phyloP scores from a whole-genome alignment of 345 rosid species.

The Camelina neglecta region DNA sequence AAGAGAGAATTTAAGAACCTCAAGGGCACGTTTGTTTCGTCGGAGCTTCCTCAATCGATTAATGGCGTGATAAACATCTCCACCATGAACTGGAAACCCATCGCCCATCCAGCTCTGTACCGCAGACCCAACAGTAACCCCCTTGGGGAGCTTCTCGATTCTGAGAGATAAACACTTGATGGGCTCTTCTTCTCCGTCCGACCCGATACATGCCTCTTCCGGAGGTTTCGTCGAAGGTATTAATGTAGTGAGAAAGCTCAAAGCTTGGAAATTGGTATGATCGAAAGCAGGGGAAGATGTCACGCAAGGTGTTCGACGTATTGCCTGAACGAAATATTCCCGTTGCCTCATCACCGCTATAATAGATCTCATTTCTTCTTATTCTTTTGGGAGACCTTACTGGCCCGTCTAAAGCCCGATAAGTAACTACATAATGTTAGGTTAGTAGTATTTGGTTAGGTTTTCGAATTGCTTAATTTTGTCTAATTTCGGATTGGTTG shows the following conservation, averaged over 20 bases:
- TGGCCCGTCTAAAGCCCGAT: conserved; percentile 26
- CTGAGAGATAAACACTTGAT: conserved; percentile 67
- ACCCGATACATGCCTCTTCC: conserved; percentile 13
- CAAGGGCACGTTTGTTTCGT: conserved; percentile 72
- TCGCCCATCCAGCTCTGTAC: conserved; percentile 90
- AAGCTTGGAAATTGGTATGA: conserved; percentile 20
- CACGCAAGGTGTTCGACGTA: conserved; percentile 56
- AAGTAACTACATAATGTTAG: background rate
- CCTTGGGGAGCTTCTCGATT: conserved; percentile 70
- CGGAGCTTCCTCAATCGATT: conserved; percentile 79
- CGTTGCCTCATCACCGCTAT: conserved; percentile 42
- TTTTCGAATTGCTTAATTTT: no score
- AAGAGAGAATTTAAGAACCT: conserved; percentile 32
- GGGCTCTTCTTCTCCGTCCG: conserved; percentile 38
- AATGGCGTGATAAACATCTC: conserved; percentile 76
- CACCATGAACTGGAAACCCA: conserved; percentile 77
- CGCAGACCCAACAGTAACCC: conserved; percentile 70
- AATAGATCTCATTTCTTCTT: conserved; percentile 28
- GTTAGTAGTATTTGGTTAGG: no score
- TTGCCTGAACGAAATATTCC: conserved; percentile 48
- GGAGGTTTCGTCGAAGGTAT: conserved; percentile 15
- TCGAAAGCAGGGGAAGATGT: conserved; percentile 11
- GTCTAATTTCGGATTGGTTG: background rate
- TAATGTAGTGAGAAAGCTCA: conserved; percentile 49
- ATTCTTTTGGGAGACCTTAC: background rate